These are phyloP conservation scores for Pterulicium gracile DNA, from an alignment of 1,284 basidiomycete species.

Conservation along the genomic window DNA sequence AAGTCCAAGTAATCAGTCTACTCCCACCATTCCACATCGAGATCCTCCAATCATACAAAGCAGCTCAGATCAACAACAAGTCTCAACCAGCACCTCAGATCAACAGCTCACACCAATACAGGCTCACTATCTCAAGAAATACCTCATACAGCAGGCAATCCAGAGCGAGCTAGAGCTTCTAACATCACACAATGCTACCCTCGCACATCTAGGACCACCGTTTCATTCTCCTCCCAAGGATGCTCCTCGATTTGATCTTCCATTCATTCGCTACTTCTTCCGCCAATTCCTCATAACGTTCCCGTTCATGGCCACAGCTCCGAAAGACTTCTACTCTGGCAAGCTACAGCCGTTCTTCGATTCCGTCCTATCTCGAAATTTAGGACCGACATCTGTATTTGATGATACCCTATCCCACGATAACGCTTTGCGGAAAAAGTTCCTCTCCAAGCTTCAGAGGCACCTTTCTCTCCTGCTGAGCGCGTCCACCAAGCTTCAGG, in stretches of 20 bases:
- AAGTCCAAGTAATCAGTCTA: no score
- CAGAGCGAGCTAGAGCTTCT: conserved; percentile 65
- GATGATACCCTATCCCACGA: conserved; percentile 48
- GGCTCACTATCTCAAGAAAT: conserved; percentile 93
- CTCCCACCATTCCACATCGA: no score
- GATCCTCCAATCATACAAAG: no score
- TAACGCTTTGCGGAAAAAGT: conserved; percentile 44
- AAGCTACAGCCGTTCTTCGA: conserved; percentile 91
- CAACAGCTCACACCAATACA: conserved; percentile 64
- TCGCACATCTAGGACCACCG: conserved; percentile 81
- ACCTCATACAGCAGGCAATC: conserved; percentile 83
- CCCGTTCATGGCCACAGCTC: conserved; percentile 82
- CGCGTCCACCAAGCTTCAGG: conserved; percentile 71
- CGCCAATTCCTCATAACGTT: conserved; percentile 88
- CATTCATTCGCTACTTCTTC: conserved; percentile 82
- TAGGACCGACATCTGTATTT: conserved; percentile 53
- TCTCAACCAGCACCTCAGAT: neutral
- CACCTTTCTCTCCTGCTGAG: conserved; percentile 75
- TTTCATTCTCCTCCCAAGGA: conserved; percentile 66
- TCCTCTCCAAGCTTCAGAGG: conserved; percentile 71
- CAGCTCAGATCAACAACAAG: no score
- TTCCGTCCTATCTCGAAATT: conserved; percentile 69
- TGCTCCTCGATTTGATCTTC: conserved; percentile 59
- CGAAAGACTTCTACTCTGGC: conserved; percentile 80
- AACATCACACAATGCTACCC: conserved; percentile 59